Conservation (phyloP, 1,284 basidiomycete species). For the Singerocomus rubriflavus region DNA sequence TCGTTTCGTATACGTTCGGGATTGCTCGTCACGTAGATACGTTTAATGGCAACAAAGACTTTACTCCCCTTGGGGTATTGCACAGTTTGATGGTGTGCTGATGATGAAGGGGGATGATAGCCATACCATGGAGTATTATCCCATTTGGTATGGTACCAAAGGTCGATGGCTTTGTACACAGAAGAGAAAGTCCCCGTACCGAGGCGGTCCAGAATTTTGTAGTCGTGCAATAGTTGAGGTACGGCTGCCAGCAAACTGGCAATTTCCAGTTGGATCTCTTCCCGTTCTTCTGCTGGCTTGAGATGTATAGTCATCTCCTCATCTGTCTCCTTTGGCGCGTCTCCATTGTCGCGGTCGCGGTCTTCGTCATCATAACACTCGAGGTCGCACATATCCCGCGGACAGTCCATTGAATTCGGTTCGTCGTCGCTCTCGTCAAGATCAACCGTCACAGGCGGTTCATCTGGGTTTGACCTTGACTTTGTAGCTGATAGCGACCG, state of each 20-base stretch:
- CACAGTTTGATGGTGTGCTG: constrained; percentile 57
- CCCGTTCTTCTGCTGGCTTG: constrained; percentile 66
- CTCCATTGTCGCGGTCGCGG: constrained; percentile 34
- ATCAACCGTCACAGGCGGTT: constrained; percentile 37
- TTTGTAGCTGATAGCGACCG: constrained; percentile 21
- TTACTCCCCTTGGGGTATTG: constrained; percentile 42
- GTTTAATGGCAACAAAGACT: constrained; percentile 91
- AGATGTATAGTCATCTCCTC: constrained; percentile 56
- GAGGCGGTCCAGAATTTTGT: constrained; percentile 85
- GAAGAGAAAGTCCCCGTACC: constrained; percentile 99
- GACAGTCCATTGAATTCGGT: constrained; percentile 36
- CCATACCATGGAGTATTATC: constrained; percentile 83
- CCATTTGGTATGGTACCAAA: constrained; percentile 72
- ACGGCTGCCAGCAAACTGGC: constrained; percentile 57
- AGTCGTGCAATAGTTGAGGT: constrained; percentile 63
- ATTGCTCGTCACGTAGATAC: constrained; percentile 95
- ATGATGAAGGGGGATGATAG: constrained; percentile 54
- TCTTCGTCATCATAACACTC: constrained; percentile 40
- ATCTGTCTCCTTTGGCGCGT: constrained; percentile 42
- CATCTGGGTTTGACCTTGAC: constrained; percentile 21
- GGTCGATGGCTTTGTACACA: constrained; percentile 95
- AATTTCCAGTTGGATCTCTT: constrained; percentile 79
- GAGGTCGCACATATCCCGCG: constrained; percentile 32
- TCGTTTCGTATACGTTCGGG: constrained; percentile 94
- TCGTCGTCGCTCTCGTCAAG: constrained; percentile 55